Conservation (phyloP, 345 rosid genomes). For the Corchorus capsularis region DNA sequence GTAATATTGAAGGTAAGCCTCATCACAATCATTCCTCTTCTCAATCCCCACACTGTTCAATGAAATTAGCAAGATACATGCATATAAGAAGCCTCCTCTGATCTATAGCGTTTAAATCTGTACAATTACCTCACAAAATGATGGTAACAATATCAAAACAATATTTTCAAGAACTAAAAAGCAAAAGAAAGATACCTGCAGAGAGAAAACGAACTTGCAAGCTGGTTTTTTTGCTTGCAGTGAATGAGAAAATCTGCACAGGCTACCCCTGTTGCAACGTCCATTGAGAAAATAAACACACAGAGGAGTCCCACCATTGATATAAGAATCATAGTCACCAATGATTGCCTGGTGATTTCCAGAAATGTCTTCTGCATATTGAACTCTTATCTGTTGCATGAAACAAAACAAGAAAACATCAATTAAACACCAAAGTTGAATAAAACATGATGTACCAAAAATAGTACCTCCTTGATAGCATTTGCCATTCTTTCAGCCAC, state of each 20-base stretch:
- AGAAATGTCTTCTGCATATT: constrained; percentile 29
- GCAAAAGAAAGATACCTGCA: constrained; percentile 52
- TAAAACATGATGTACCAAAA: constrained; percentile 7
- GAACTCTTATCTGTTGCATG: constrained; percentile 55
- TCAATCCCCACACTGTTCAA: constrained; percentile 3
- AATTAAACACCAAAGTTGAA: constrained; percentile 2
- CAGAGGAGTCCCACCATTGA: constrained; percentile 34
- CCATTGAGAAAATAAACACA: constrained; percentile 80
- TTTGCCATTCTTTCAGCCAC: constrained; percentile 49
- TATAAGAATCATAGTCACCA: constrained; percentile 32
- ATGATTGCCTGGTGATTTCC: constrained; percentile 27
- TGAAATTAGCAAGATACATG: not conserved
- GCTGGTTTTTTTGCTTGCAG: constrained; percentile 57
- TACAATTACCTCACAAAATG: not conserved
- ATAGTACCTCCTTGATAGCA: constrained; percentile 68
- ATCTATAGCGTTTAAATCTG: not conserved
- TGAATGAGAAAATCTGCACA: constrained; percentile 75
- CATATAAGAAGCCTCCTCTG: not conserved
- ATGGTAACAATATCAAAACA: not conserved
- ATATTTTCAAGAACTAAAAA: constrained; percentile 6
- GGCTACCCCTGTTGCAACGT: constrained; percentile 68
- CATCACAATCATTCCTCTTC: not conserved
- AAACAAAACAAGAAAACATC: constrained; percentile 22
- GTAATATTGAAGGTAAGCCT: not conserved
- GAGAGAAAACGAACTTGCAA: constrained; percentile 71